Evolutionary conservation across 371 early-diverging fungal genomes (phyloP).

Genomic region (Actinomucor elegans): DNA sequence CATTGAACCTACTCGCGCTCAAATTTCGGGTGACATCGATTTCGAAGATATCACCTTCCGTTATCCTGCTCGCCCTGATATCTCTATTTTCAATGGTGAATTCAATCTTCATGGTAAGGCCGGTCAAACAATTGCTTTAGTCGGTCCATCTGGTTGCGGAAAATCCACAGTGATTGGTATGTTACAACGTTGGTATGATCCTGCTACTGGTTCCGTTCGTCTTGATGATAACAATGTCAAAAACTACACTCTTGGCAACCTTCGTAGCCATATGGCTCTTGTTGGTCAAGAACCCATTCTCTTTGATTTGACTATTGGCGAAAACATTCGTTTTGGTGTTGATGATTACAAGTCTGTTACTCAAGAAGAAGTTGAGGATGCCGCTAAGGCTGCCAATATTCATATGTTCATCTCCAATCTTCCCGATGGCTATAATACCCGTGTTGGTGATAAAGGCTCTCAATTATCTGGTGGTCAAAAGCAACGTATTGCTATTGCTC

Average conservation of each 20-base stretch:
- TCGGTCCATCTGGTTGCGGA: conserved; percentile 88
- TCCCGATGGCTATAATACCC: conserved; percentile 79
- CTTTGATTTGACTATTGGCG: conserved; percentile 76
- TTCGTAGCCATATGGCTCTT: conserved; percentile 75
- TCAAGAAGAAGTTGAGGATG: conserved; percentile 61
- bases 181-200: conserved; percentile 88
- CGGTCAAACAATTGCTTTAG: conserved; percentile 85
- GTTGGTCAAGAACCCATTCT: conserved; percentile 90
- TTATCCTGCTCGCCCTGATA: conserved; percentile 84
- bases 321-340: conserved; percentile 78
- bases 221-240: conserved; percentile 71
- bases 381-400: conserved; percentile 71
- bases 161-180: conserved; percentile 85
- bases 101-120: conserved; percentile 71
- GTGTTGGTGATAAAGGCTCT: conserved; percentile 74
- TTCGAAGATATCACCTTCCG: conserved; percentile 70
- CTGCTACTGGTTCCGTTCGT: conserved; percentile 54
- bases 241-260: conserved; percentile 56
- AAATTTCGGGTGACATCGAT: conserved; percentile 53
- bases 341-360: conserved; percentile 45
- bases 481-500: conserved; percentile 72
- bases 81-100: conserved; percentile 72
- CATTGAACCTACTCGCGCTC: conserved; percentile 34
- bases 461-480: conserved; percentile 73
- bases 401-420: conserved; percentile 72